A percentile compares a stretch with the other conserved stretches of the same genome.
Conservation (phyloP, 192 early-diverging fungal genomes). For the Backusella westeae region DNA sequence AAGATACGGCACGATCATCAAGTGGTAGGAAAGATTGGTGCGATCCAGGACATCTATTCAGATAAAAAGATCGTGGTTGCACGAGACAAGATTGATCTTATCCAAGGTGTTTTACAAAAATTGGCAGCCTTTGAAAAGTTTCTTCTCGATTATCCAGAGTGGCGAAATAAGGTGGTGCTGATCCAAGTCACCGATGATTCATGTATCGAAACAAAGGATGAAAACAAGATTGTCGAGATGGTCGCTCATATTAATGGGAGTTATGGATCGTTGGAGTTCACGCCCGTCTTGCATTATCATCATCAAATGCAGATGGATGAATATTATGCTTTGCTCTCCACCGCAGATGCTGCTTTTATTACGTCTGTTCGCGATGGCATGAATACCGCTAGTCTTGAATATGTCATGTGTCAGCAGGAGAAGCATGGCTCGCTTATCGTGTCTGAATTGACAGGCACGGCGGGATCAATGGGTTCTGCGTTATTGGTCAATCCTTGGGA, state of each 20-base stretch:
- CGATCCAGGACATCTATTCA: constrained; percentile 81
- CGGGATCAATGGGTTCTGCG: constrained; percentile 73
- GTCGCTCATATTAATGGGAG: constrained; percentile 92
- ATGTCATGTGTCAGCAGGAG: constrained; percentile 89
- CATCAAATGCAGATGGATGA: constrained; percentile 92
- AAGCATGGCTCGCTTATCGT: constrained; percentile 88
- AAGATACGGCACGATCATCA: constrained; percentile 50
- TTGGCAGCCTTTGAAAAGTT: constrained; percentile 93
- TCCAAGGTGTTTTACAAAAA: constrained; percentile 94
- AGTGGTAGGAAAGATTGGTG: constrained; percentile 78
- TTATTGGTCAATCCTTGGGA: constrained; percentile 91
- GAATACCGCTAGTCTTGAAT: constrained; percentile 95
- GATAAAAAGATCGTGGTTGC: constrained; percentile 94
- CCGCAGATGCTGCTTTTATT: constrained; percentile 91
- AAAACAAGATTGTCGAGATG: constrained; percentile 84
- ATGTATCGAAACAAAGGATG: constrained; percentile 60
- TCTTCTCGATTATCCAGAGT: constrained; percentile 86
- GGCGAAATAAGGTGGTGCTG: constrained; percentile 88
- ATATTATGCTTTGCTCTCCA: constrained; percentile 90
- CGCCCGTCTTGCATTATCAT: constrained; percentile 91
- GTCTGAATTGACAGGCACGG: constrained; percentile 96
- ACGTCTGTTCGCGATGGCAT: constrained; percentile 95
- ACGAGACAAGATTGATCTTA: constrained; percentile 90
- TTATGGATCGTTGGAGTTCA: constrained; percentile 93
- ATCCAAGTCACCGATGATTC: constrained; percentile 94